Conservation (phyloP, 2,329 filamentous ascomycete species). For the Aspergillus sojae region DNA sequence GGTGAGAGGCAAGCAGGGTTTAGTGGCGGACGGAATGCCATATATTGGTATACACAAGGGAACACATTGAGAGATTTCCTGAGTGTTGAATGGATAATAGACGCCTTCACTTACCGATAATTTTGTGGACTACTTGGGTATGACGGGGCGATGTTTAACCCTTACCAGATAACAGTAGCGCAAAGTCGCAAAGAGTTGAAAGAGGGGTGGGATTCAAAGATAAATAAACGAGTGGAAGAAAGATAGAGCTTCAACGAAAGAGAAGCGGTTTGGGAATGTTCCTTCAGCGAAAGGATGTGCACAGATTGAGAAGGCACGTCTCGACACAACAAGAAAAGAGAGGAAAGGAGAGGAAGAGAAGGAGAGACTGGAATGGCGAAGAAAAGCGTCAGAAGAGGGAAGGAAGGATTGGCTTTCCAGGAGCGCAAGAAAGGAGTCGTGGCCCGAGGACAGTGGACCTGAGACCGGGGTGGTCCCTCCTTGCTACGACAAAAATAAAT, state of each 20-base stretch:
- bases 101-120: slow-evolving; percentile 21
- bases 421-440: slow-evolving; percentile 36
- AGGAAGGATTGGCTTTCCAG: slow-evolving; percentile 21
- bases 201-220: slow-evolving; percentile 18
- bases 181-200: slow-evolving; percentile 15
- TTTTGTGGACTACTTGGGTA: slow-evolving; percentile 12
- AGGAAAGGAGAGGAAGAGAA: slow-evolving; percentile 37
- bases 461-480: slow-evolving; percentile 19
- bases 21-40: too few species aligned
- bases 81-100: not conserved
- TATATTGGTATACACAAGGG: not conserved
- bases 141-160: slow-evolving; percentile 16
- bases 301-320: slow-evolving; percentile 37
- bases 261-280: slow-evolving; percentile 31
- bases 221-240: slow-evolving; percentile 39
- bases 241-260: slow-evolving; percentile 34
- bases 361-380: slow-evolving; percentile 22
- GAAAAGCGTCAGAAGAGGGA: slow-evolving; percentile 21
- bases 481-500: slow-evolving; percentile 19
- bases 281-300: slow-evolving; percentile 24
- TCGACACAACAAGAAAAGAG: slow-evolving; percentile 23
- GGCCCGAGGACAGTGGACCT: slow-evolving; percentile 28
- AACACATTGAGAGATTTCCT: not conserved
- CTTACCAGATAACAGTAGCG: slow-evolving; percentile 12
- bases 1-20: not conserved